Evolutionary conservation across 768 basidiomycete species (phyloP).

Genomic region (Amanita rubescens): DNA sequence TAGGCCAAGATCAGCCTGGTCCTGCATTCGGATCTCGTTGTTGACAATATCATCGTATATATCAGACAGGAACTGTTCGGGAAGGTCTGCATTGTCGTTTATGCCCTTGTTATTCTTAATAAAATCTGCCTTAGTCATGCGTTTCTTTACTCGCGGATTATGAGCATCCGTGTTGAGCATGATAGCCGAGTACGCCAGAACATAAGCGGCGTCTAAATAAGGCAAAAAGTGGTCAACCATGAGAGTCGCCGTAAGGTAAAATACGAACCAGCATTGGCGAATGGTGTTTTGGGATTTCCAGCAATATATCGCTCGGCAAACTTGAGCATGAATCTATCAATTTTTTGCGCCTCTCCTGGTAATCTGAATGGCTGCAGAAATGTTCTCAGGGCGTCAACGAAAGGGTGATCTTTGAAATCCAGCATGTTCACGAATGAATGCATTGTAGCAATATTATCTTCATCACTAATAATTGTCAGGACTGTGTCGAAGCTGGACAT

Average conservation of each 20-base stretch:
- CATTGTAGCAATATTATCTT: constrained; percentile 88
- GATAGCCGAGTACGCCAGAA: constrained; percentile 92
- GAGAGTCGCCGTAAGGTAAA: neutral
- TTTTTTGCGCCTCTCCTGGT: constrained; percentile 96
- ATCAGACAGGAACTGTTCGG: constrained; percentile 69
- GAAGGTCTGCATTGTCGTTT: constrained; percentile 84
- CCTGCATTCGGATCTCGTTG: constrained; percentile 99
- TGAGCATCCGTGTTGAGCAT: constrained; percentile 97
- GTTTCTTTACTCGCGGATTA: constrained; percentile 87
- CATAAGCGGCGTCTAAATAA: constrained; percentile 79
- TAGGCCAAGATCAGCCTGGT: constrained; percentile 71
- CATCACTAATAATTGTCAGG: constrained; percentile 49
- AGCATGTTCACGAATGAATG: constrained; percentile 94
- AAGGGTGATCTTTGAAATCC: constrained; percentile 74
- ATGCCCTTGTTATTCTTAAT: constrained; percentile 94
- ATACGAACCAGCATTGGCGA: constrained; percentile 76
- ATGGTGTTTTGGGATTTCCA: constrained; percentile 75
- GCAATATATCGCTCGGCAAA: constrained; percentile 96
- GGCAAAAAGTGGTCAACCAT: neutral
- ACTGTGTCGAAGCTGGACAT: neutral
- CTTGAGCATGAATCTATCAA: constrained; percentile 98
- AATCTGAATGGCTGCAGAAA: constrained; percentile 96
- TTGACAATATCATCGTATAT: constrained; percentile 88
- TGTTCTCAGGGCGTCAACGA: constrained; percentile 83
- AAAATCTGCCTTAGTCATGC: constrained; percentile 92